These are phyloP conservation scores for Clathrus columnatus DNA, from an alignment of 768 basidiomycete species.

Conservation along the genomic window DNA sequence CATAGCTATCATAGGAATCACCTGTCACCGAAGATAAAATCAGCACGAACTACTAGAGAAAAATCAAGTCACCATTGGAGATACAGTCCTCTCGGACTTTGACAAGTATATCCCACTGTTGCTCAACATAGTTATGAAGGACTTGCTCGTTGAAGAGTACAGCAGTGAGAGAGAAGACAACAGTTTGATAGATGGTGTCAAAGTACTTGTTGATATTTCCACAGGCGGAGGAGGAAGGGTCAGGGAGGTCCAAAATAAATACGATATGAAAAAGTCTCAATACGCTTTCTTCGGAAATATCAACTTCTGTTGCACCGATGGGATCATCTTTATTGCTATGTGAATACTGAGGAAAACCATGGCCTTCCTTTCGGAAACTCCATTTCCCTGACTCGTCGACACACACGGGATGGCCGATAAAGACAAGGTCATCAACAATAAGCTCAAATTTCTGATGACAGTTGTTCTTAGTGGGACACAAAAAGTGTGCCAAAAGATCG, in stretches of 20 bases:
- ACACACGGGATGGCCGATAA: slow-evolving; percentile 92
- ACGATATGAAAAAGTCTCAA: slow-evolving; percentile 79
- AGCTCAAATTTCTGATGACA: slow-evolving; percentile 96
- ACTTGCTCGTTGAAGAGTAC: slow-evolving; percentile 91
- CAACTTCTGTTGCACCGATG: slow-evolving; percentile 14
- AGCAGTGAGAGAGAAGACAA: slow-evolving; percentile 84
- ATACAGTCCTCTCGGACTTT: slow-evolving; percentile 63
- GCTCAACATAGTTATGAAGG: slow-evolving; percentile 74
- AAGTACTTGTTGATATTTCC: slow-evolving; percentile 73
- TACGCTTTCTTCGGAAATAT: slow-evolving; percentile 13
- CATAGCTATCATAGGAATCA: slow-evolving; percentile 48
- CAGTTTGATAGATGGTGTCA: slow-evolving; percentile 81
- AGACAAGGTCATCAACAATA: slow-evolving; percentile 82
- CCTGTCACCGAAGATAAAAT: slow-evolving; percentile 30
- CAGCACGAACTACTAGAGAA: slow-evolving; percentile 6
- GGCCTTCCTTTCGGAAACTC: slow-evolving; percentile 49
- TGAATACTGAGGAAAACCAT: not conserved
- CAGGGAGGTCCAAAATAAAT: slow-evolving; percentile 80
- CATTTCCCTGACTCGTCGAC: slow-evolving; percentile 64
- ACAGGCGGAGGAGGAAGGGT: slow-evolving; percentile 77
- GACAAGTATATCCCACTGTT: slow-evolving; percentile 64
- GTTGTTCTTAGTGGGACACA: slow-evolving; percentile 67
- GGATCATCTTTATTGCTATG: slow-evolving; percentile 20
- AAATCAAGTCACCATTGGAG: slow-evolving; percentile 41
- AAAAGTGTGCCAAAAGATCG: slow-evolving; percentile 70